Evolutionary conservation across 1,284 basidiomycete species (phyloP).

Genomic region (Ganoderma meredithae): DNA sequence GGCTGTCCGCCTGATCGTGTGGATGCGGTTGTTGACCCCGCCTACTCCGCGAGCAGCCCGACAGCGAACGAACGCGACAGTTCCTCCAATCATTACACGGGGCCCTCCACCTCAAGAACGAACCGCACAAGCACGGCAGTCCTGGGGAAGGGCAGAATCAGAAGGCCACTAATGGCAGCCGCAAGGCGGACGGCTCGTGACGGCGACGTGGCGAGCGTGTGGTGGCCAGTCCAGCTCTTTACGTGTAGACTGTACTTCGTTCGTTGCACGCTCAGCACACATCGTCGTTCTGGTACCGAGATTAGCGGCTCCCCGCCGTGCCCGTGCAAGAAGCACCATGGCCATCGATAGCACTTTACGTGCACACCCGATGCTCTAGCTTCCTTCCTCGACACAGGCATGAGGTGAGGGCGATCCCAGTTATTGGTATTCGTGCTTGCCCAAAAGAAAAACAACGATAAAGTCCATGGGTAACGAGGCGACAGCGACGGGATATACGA

Average conservation of each 20-base stretch:
- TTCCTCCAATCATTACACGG: slow-evolving; percentile 77
- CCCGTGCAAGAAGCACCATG: background rate
- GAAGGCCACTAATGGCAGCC: slow-evolving; percentile 24
- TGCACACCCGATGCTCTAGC: background rate
- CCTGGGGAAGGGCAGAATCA: slow-evolving; percentile 23
- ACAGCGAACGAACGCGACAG: slow-evolving; percentile 79
- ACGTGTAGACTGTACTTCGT: slow-evolving; percentile 27
- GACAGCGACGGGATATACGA: slow-evolving; percentile 24
- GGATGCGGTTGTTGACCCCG: slow-evolving; percentile 30
- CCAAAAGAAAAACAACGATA: slow-evolving; percentile 10
- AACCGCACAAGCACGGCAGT: slow-evolving; percentile 40
- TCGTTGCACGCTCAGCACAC: slow-evolving; percentile 23
- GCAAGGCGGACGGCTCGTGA: slow-evolving; percentile 32
- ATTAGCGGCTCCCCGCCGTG: background rate
- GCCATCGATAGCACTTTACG: background rate
- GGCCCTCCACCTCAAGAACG: slow-evolving; percentile 60
- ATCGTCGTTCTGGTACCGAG: slow-evolving; percentile 12
- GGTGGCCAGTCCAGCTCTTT: slow-evolving; percentile 19
- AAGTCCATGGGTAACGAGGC: slow-evolving; percentile 22
- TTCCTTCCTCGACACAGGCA: background rate
- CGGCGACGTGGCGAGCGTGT: slow-evolving; percentile 26
- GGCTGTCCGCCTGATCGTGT: background rate
- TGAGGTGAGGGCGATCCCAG: background rate
- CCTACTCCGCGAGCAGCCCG: slow-evolving; percentile 57
- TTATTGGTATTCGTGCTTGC: background rate